Percentiles rank a stretch among this genome's conserved stretches.
These are phyloP conservation scores for Pholiota conissans DNA, from an alignment of 768 basidiomycete species.

Conservation along the genomic window DNA sequence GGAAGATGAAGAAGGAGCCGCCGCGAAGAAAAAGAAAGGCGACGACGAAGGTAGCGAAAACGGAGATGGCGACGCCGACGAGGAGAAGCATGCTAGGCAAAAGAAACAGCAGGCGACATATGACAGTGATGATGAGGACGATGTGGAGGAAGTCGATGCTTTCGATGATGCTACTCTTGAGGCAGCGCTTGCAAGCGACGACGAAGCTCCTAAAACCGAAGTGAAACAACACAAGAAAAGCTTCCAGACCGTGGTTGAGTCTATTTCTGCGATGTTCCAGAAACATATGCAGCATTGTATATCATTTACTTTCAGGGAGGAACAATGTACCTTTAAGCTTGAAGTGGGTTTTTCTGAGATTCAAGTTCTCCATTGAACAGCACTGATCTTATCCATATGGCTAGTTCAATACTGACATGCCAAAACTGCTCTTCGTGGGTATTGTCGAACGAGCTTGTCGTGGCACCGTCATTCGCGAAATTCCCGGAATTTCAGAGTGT, in stretches of 20 bases:
- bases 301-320: constrained; percentile 68
- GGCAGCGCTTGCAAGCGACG: constrained; percentile 57
- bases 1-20: constrained; percentile 47
- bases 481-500: constrained; percentile 85
- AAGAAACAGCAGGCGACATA: constrained; percentile 76
- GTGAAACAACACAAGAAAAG: constrained; percentile 27
- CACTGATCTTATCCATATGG: constrained; percentile 6
- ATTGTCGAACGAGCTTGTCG: constrained; percentile 88
- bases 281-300: constrained; percentile 63
- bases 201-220: constrained; percentile 34
- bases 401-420: constrained; percentile 87
- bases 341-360: constrained; percentile 54
- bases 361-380: neutral
- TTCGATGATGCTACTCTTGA: constrained; percentile 64
- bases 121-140: constrained; percentile 62
- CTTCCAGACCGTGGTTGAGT: constrained; percentile 41
- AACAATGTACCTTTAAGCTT: constrained; percentile 75
- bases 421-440: constrained; percentile 92
- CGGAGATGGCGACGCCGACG: constrained; percentile 82
- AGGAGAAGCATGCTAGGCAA: constrained; percentile 72
- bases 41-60: constrained; percentile 74
- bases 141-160: constrained; percentile 38
- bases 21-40: constrained; percentile 33
- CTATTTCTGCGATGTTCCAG: constrained; percentile 53
- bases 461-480: constrained; percentile 84